These are phyloP conservation scores for Penicillium rolfsii DNA, from an alignment of 2,329 filamentous ascomycete species.

Conservation along the genomic window DNA sequence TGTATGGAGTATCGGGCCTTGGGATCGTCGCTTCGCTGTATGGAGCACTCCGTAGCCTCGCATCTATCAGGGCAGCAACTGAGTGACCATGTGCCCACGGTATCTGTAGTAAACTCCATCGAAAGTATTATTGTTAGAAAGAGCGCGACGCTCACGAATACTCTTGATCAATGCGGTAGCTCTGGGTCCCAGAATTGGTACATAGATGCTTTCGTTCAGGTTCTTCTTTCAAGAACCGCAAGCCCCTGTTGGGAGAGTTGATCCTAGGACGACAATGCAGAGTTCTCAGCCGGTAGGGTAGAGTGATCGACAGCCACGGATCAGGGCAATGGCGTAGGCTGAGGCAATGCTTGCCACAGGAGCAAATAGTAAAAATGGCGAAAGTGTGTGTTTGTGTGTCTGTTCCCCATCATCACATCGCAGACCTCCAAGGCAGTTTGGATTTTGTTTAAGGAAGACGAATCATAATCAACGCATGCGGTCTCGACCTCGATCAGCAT, in stretches of 20 bases:
- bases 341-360: background rate
- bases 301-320: slow-evolving; percentile 21
- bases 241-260: slow-evolving; percentile 5
- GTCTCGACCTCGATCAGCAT: background rate
- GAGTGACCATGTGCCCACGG: background rate
- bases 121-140: slow-evolving; percentile 8
- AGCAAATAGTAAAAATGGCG: background rate
- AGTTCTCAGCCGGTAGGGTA: slow-evolving; percentile 11
- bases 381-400: background rate
- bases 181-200: background rate
- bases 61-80: background rate
- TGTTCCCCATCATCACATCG: background rate
- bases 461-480: background rate
- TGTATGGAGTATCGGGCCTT: slow-evolving; percentile 1
- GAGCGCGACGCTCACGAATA: slow-evolving; percentile 9
- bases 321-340: slow-evolving; percentile 1
- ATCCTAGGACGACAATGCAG: slow-evolving; percentile 16
- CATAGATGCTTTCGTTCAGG: background rate
- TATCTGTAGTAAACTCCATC: background rate
- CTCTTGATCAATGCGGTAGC: slow-evolving; percentile 8
- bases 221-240: slow-evolving; percentile 8
- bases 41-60: slow-evolving; percentile 4
- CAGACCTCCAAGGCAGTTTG: background rate
- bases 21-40: slow-evolving; percentile 16
- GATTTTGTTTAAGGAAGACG: background rate